These are phyloP conservation scores for Musa troglodytarum DNA, from an alignment of 176 grass and related monocot species.

Conservation along the genomic window DNA sequence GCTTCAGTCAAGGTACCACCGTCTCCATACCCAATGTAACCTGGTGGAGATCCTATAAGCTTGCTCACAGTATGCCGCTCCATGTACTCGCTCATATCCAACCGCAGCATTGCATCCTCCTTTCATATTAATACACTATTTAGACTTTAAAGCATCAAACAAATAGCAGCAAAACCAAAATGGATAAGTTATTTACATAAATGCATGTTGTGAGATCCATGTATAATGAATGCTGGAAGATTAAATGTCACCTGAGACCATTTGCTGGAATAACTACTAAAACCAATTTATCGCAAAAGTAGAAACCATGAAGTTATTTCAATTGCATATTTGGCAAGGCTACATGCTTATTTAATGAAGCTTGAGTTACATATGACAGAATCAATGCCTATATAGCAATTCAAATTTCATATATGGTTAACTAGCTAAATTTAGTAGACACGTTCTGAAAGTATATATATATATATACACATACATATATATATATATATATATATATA, in stretches of 20 bases:
- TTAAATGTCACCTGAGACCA: background rate
- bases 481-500: too few species aligned
- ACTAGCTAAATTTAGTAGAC: background rate
- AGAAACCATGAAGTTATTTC: too few species aligned
- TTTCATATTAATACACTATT: constrained; percentile 29
- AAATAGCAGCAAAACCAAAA: constrained; percentile 4
- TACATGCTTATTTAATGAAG: too few species aligned
- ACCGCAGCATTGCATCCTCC: constrained; percentile 77
- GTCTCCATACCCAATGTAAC: constrained; percentile 88
- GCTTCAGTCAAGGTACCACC: constrained; percentile 91
- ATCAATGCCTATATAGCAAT: too few species aligned
- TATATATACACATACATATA: too few species aligned
- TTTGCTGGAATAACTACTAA: background rate
- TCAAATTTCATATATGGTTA: background rate
- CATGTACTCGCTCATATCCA: constrained; percentile 99
- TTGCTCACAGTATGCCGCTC: constrained; percentile 86
- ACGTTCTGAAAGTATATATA: background rate
- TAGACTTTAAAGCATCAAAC: constrained; percentile 11
- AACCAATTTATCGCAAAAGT: background rate
- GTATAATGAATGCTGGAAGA: background rate
- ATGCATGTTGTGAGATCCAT: background rate
- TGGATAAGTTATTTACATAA: background rate
- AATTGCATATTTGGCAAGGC: too few species aligned
- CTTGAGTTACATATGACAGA: too few species aligned
- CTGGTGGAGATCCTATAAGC: constrained; percentile 95